phyloP scores from a whole-genome alignment of 2,329 filamentous ascomycete species.

The Aspergillus nomiae region DNA sequence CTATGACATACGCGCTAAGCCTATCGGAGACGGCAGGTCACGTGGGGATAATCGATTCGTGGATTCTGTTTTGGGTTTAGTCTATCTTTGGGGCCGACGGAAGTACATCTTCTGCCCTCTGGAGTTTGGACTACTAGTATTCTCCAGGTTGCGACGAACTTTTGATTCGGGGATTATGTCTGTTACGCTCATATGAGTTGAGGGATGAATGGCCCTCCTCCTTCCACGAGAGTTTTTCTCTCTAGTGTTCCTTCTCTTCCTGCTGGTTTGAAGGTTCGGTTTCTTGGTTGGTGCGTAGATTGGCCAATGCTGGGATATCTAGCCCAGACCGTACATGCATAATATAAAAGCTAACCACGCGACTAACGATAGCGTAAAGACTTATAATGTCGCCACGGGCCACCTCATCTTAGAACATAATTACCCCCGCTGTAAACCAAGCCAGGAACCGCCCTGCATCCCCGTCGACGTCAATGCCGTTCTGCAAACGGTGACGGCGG shows the following conservation, averaged over 20 bases:
- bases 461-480: slow-evolving; percentile 72
- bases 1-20: slow-evolving; percentile 40
- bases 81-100: neutral
- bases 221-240: slow-evolving; percentile 67
- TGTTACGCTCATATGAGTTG: neutral
- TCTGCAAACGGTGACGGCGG: slow-evolving; percentile 63
- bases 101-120: neutral
- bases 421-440: slow-evolving; percentile 48
- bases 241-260: slow-evolving; percentile 57
- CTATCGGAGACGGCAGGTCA: slow-evolving; percentile 34
- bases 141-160: too few relatives aligned
- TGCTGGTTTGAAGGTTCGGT: slow-evolving; percentile 79
- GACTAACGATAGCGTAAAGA: slow-evolving; percentile 53
- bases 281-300: slow-evolving; percentile 78
- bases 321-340: neutral
- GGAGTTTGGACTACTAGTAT: too few relatives aligned
- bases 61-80: neutral
- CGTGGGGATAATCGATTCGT: slow-evolving; percentile 24
- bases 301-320: neutral
- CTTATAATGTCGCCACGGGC: slow-evolving; percentile 60
- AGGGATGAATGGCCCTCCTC: slow-evolving; percentile 57
- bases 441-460: slow-evolving; percentile 47
- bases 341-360: neutral
- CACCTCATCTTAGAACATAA: slow-evolving; percentile 69
- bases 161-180: slow-evolving; percentile 8